These are phyloP conservation scores for Lactarius sp. DNA, from an alignment of 768 basidiomycete species.

Conservation along the genomic window DNA sequence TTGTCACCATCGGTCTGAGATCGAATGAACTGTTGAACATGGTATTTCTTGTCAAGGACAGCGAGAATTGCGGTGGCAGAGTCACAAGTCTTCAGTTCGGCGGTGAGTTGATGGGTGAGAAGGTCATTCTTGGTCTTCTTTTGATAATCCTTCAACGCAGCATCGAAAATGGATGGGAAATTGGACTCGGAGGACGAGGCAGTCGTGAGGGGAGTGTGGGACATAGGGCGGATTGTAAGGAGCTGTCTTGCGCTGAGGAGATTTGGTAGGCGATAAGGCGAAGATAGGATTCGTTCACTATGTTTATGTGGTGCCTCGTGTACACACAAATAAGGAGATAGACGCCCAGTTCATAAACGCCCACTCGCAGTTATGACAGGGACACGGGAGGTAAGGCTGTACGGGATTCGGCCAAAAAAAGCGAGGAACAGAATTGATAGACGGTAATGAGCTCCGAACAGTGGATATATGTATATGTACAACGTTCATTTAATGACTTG, in stretches of 20 bases:
- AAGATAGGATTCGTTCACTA: background rate
- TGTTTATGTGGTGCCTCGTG: too few species aligned
- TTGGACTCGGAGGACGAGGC: background rate
- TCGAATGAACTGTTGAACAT: background rate
- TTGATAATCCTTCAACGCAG: background rate
- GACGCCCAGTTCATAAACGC: too few species aligned
- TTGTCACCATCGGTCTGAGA: background rate
- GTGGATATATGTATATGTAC: too few species aligned
- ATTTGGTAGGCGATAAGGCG: background rate
- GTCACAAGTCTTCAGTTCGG: background rate
- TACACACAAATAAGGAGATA: too few species aligned
- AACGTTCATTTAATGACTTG: too few species aligned
- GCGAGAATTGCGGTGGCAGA: background rate
- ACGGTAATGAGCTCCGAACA: too few species aligned
- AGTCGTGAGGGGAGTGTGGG: background rate
- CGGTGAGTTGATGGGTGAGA: background rate
- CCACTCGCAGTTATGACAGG: too few species aligned
- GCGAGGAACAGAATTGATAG: too few species aligned
- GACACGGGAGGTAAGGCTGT: too few species aligned
- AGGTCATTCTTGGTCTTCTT: constrained; percentile 4
- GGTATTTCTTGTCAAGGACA: background rate
- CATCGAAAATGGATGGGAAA: background rate
- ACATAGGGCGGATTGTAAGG: background rate
- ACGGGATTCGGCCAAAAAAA: too few species aligned
- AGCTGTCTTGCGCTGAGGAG: background rate